Conservation (phyloP, 140 eudicot genomes). For the Erigeron philadelphicus region DNA sequence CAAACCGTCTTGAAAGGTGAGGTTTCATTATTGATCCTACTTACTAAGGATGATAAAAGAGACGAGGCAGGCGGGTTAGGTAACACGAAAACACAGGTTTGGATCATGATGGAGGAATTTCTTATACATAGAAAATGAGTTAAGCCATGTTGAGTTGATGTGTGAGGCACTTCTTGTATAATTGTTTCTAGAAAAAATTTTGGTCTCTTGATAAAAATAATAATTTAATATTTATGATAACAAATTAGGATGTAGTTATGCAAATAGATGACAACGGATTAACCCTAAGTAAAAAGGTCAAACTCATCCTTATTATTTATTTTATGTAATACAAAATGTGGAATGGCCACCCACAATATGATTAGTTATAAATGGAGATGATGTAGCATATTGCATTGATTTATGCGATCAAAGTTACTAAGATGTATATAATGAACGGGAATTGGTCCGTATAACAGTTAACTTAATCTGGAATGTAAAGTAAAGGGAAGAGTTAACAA, state of each 20-base stretch:
- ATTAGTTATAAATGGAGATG: background rate
- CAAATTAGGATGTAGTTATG: too few species aligned
- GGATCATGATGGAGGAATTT: too few species aligned
- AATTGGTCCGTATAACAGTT: background rate
- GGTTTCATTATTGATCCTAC: background rate
- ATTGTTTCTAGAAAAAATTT: too few species aligned
- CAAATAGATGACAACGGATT: too few species aligned
- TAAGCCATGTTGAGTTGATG: too few species aligned
- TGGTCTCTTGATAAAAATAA: too few species aligned
- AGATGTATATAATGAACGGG: background rate
- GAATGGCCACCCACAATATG: background rate
- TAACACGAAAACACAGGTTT: background rate
- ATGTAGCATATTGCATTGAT: background rate
- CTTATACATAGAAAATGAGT: too few species aligned
- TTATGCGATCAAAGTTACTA: background rate
- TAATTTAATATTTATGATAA: too few species aligned
- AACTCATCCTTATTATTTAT: too few species aligned
- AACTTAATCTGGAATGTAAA: constrained; percentile 1
- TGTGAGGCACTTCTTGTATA: too few species aligned
- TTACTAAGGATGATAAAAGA: background rate
- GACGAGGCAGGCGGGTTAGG: background rate
- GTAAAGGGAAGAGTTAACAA: constrained; percentile 26
- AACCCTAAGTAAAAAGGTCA: too few species aligned
- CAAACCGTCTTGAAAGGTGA: background rate
- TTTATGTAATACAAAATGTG: too few species aligned